Evolutionary conservation across 1,284 basidiomycete genomes (phyloP).

Genomic region (Gomphus bonarii): DNA sequence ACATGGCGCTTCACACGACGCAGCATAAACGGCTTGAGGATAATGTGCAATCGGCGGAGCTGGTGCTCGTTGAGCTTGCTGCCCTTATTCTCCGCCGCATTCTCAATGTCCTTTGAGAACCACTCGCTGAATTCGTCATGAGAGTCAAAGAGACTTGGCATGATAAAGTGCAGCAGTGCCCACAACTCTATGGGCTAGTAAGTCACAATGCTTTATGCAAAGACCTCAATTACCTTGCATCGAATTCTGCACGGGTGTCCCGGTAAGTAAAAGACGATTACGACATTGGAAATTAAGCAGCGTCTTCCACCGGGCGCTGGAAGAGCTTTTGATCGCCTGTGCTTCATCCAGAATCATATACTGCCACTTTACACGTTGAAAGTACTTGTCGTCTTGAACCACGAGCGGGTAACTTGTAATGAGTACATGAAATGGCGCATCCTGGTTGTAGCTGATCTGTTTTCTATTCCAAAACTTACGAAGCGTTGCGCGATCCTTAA

Average conservation of each 20-base stretch:
- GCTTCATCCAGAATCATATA: constrained; percentile 99
- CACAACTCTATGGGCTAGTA: constrained; percentile 69
- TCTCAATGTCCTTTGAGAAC: constrained; percentile 99
- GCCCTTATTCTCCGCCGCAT: constrained; percentile 82
- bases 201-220: constrained; percentile 8
- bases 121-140: constrained; percentile 99
- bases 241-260: constrained; percentile 98
- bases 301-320: constrained; percentile 97
- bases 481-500: constrained; percentile 90
- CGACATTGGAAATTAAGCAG: constrained; percentile 93
- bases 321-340: constrained; percentile 98
- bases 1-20: constrained; percentile 97
- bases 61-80: constrained; percentile 93
- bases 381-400: constrained; percentile 97
- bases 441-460: constrained; percentile 90
- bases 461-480: constrained; percentile 99
- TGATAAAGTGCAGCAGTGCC: constrained; percentile 99
- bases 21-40: constrained; percentile 99
- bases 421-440: constrained; percentile 94
- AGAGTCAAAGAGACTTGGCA: constrained; percentile 98
- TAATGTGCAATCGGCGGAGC: constrained; percentile 94
- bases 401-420: constrained; percentile 97
- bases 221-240: constrained; percentile 76
- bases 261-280: constrained; percentile 91
- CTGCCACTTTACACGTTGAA: constrained; percentile 98